Percentiles rank a stretch among this genome's conserved stretches.
Conservation (phyloP, 2,329 filamentous ascomycete genomes). For the Pestalotiopsis sp. region DNA sequence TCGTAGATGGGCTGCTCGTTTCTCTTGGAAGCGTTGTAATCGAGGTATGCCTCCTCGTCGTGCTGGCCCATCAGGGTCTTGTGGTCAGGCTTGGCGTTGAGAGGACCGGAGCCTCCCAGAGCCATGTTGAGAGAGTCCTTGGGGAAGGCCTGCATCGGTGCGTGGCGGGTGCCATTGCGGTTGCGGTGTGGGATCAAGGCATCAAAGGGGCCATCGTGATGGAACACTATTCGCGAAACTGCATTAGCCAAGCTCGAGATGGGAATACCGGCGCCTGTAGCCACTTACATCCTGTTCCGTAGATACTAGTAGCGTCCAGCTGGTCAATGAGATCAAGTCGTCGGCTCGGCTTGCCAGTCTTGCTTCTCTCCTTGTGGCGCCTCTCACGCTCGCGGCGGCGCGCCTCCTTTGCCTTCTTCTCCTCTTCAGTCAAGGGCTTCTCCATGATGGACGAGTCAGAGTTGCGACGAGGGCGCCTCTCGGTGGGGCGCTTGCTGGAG, state of each 20-base stretch:
- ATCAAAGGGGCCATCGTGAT: slow-evolving; percentile 97
- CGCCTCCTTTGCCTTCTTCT: slow-evolving; percentile 52
- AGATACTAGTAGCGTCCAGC: slow-evolving; percentile 93
- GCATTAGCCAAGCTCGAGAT: slow-evolving; percentile 14
- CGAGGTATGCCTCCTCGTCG: slow-evolving; percentile 82
- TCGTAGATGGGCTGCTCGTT: slow-evolving; percentile 31
- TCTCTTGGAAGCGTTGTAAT: slow-evolving; percentile 58
- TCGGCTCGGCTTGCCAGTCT: slow-evolving; percentile 42
- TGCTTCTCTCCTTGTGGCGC: slow-evolving; percentile 52
- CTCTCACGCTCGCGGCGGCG: slow-evolving; percentile 55
- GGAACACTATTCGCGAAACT: slow-evolving; percentile 71
- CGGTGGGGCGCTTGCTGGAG: slow-evolving; percentile 39
- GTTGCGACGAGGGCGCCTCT: slow-evolving; percentile 68
- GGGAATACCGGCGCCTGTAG: not conserved
- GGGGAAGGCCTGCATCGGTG: slow-evolving; percentile 96
- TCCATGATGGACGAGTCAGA: slow-evolving; percentile 78
- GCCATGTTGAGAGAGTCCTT: slow-evolving; percentile 91
- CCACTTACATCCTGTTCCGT: slow-evolving; percentile 84
- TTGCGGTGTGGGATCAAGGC: slow-evolving; percentile 95
- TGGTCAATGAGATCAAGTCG: slow-evolving; percentile 92
- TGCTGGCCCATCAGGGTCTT: slow-evolving; percentile 82
- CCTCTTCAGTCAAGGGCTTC: slow-evolving; percentile 59
- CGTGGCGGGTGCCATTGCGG: slow-evolving; percentile 76
- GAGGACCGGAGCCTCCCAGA: slow-evolving; percentile 82
- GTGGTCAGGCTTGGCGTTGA: slow-evolving; percentile 81